Evolutionary conservation across 345 rosid species (phyloP), one percentile per base, ranked within the genome.

Genomic region (Aquilaria yunnanensis): DNA sequence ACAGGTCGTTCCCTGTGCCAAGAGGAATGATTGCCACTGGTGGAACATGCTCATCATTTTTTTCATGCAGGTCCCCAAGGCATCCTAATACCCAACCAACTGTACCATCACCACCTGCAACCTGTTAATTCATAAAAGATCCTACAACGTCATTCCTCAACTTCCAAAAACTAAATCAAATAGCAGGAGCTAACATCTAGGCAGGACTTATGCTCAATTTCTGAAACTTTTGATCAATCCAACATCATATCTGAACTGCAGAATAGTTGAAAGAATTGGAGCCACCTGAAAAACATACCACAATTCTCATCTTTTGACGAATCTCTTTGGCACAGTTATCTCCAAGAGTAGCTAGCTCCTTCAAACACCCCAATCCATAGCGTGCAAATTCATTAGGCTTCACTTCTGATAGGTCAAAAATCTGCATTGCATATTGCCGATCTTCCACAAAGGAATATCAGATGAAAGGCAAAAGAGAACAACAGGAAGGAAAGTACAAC

Each of bases 51-150:
- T 56, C 73, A 41, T 85, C 62, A 48, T 75, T 76, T 66, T 75
- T 81, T 56, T 52, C 49, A 73, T 81, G 53, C 48, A 91, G 91
- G 46, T 72, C 85, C 63, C 86, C 72, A 12, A 88, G 84, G 86
- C 85, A 68, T 65, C 92, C 94, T 31, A 91, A 72, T 46, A 91
- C 87, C 96, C 94, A 91, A 70, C 96, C 97, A 59, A 88, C 96
- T 0, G 90, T 88, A 69, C 97, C 97, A 86, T 91, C 97, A 70
- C 97, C 97, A 77, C 97, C 94, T n/a, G 94, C 96, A 76, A 91
- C 97, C 96, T 91, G 74, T 77, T 67, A 61, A 61, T 37, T 53
- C 58, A 71, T 56, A 70, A 73, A 23, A 70, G 51, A 58, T 14
- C 37, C 60, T 12, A 57, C 54, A 33, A 16, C 48, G 1, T 59